Conservation (phyloP, 176 grass and related monocot genomes). For the Carex kokanica region DNA sequence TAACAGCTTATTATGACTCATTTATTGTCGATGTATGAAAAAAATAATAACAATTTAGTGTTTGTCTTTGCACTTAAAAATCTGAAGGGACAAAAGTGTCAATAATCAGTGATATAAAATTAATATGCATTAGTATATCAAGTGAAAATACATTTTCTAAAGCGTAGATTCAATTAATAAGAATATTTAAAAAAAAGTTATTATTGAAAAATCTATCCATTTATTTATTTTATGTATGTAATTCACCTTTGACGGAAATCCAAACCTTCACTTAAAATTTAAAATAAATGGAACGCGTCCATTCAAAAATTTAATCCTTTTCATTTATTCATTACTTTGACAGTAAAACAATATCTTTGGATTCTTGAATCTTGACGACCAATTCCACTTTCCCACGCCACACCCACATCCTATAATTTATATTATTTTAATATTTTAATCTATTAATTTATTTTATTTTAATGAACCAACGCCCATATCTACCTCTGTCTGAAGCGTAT, state of each 20-base stretch:
- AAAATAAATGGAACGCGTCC: not conserved
- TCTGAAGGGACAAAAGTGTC: not conserved
- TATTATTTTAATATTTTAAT: too few species aligned
- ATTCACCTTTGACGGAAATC: too few species aligned
- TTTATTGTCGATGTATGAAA: not conserved
- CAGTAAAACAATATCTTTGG: not conserved
- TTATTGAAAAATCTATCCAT: not conserved
- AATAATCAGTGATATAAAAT: not conserved
- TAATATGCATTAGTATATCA: not conserved
- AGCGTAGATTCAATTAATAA: not conserved
- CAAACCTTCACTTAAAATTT: too few species aligned
- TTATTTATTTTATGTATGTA: too few species aligned
- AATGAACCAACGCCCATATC: constrained; percentile 15
- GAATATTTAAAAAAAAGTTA: not conserved
- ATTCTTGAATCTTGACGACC: not conserved
- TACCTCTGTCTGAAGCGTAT: not conserved
- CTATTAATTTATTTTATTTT: not conserved
- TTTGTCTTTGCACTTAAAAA: not conserved
- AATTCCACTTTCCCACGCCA: constrained; percentile 19
- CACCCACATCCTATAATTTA: not conserved
- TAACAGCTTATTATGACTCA: not conserved
- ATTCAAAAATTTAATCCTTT: not conserved
- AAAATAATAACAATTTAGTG: too few species aligned
- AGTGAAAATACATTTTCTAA: not conserved
- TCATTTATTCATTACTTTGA: not conserved